Evolutionary conservation across 805 yeast species (phyloP).

Genomic region (Pichia californica): DNA sequence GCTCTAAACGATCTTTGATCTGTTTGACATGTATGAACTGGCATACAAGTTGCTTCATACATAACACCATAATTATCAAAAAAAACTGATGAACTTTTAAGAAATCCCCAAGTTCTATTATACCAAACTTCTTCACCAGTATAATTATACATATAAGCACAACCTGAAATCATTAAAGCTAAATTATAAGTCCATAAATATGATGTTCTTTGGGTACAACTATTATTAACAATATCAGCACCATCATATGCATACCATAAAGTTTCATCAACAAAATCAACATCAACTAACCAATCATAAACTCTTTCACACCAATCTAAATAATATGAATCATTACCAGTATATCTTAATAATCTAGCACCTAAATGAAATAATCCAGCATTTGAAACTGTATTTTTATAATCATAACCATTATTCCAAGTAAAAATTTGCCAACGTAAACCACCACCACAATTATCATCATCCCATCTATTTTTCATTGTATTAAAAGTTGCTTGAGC

Average conservation of each 20-base stretch:
- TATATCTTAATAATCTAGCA: conserved; percentile 80
- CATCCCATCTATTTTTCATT: conserved; percentile 88
- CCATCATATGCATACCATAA: conserved; percentile 60
- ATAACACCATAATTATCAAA: conserved; percentile 39
- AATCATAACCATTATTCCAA: conserved; percentile 92
- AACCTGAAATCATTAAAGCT: conserved; percentile 71
- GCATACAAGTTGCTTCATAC: conserved; percentile 84
- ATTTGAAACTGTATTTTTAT: conserved; percentile 87
- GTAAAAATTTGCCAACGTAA: conserved; percentile 93
- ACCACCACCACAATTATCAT: conserved; percentile 71
- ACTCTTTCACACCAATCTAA: conserved; percentile 66
- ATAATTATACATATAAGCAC: conserved; percentile 71
- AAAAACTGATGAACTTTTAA: conserved; percentile 55
- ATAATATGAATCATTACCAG: conserved; percentile 60
- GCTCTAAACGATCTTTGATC: conserved; percentile 95
- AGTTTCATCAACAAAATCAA: conserved; percentile 39
- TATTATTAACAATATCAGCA: conserved; percentile 43
- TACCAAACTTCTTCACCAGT: conserved; percentile 66
- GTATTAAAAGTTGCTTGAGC: conserved; percentile 89
- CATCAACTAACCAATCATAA: conserved; percentile 73
- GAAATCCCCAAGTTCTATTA: conserved; percentile 47
- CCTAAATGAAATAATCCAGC: conserved; percentile 85
- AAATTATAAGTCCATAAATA: conserved; percentile 85
- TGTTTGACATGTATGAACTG: conserved; percentile 54
- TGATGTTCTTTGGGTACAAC: conserved; percentile 54